Base-by-base conservation (phyloP, 306 rosid species). In the Vicia sativa region DNA sequence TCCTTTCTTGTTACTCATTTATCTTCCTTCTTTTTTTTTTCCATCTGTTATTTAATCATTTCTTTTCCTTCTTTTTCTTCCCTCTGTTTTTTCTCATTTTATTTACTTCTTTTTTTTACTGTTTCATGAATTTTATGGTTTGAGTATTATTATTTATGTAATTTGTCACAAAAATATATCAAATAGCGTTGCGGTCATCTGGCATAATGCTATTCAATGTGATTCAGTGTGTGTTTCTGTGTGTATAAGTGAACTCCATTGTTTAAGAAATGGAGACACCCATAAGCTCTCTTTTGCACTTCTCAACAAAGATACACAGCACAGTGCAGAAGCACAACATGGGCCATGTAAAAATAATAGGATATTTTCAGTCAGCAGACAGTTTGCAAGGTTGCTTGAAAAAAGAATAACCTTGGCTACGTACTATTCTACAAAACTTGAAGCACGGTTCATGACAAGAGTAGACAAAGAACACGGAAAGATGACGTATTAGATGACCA, bases 291-390 rank as follows among this genome's bases (percentile, higher is more conserved):
- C 2, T 56, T 56, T 14, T 15, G 14, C 44, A 58, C 43, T 58
- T 14, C 25, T 58, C 64, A 34, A 58, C 26, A 35, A 16, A 15
- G 10, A 59, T 35, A n/a, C n/a, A 65, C 21, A 58, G 41, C 19
- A 65, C 60, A 45, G 5, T 12, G 42, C 45, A 58, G 55, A 67
- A 26, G 69, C 45, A 49, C 34, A 62, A 71, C 75, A 41, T 52
- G 41, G 62, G 44, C 25, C 18, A 69, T 14, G 59, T 48, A 45
- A 65, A 46, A 21, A 62, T 34, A 62, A 14, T 62, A 71, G 65
- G 61, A 76, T 50, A 34, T 70, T 68, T 26, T 69, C 61, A 29
- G 62, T 70, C 59, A 25, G 61, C 13, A 25, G 42, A 44, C 65
- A 62, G 62, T 49, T 70, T 6, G 56, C 50, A 43, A 56, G 65